These are phyloP conservation scores for Yamadazyma siamensis DNA, from an alignment of 1,139 yeast species.

Conservation along the genomic window DNA sequence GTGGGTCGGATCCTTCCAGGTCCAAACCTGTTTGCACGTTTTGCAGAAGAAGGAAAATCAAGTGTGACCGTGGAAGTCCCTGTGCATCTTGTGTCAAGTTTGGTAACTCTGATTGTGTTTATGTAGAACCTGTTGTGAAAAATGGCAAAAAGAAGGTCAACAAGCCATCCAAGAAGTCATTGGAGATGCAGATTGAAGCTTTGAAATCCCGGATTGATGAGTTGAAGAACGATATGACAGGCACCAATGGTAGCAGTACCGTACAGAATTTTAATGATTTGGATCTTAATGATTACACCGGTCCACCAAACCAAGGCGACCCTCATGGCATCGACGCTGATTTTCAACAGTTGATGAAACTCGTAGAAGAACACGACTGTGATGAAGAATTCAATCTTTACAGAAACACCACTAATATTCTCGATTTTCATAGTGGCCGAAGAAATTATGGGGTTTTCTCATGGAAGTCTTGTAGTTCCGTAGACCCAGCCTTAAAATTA, in stretches of 20 bases:
- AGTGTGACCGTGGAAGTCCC: slow-evolving; percentile 29
- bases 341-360: slow-evolving; percentile 5
- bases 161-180: slow-evolving; percentile 5
- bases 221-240: slow-evolving; percentile 1
- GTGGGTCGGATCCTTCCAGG: too few relatives aligned
- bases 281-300: not conserved
- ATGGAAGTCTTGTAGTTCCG: slow-evolving; percentile 28
- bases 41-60: slow-evolving; percentile 41
- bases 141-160: slow-evolving; percentile 4
- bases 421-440: slow-evolving; percentile 9
- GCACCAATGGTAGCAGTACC: not conserved
- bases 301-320: slow-evolving; percentile 1
- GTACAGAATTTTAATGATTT: not conserved
- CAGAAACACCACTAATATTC: not conserved
- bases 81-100: slow-evolving; percentile 27
- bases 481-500: slow-evolving; percentile 16
- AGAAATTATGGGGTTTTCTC: slow-evolving; percentile 34
- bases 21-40: slow-evolving; percentile 25
- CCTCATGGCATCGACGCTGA: slow-evolving; percentile 4
- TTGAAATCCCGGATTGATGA: slow-evolving; percentile 6
- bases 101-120: slow-evolving; percentile 12
- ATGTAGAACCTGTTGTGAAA: slow-evolving; percentile 10
- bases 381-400: slow-evolving; percentile 6
- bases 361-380: slow-evolving; percentile 5
- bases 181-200: slow-evolving; percentile 11